phyloP scores from a whole-genome alignment of 768 basidiomycete genomes.

The Phylloporus scabripes region DNA sequence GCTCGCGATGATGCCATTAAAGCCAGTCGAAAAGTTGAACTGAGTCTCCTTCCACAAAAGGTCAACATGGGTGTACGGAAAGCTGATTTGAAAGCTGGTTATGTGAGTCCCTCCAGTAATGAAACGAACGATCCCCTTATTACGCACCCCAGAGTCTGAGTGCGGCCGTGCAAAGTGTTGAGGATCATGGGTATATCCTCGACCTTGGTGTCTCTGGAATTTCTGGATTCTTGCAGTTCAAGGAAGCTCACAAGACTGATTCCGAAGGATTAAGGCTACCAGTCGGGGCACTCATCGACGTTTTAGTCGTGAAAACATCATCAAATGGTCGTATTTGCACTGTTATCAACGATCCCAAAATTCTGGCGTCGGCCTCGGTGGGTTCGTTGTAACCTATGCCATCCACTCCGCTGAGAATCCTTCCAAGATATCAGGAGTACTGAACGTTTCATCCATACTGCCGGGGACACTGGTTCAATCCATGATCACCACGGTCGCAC shows the following conservation, averaged over 20 bases:
- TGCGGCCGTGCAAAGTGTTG: slow-evolving; percentile 73
- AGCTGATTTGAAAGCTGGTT: slow-evolving; percentile 68
- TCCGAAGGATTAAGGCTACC: slow-evolving; percentile 37
- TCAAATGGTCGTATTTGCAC: slow-evolving; percentile 77
- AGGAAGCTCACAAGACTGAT: slow-evolving; percentile 48
- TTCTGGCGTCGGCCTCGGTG: slow-evolving; percentile 53
- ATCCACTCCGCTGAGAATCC: neutral
- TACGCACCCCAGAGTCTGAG: slow-evolving; percentile 53
- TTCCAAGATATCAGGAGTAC: slow-evolving; percentile 66
- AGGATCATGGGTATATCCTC: slow-evolving; percentile 93
- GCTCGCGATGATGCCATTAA: slow-evolving; percentile 62
- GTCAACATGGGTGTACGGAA: slow-evolving; percentile 80
- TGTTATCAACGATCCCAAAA: slow-evolving; percentile 49
- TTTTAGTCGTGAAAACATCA: slow-evolving; percentile 61
- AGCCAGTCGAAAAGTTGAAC: slow-evolving; percentile 74
- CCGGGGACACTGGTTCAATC: slow-evolving; percentile 82
- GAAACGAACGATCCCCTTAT: slow-evolving; percentile 3
- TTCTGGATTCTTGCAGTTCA: slow-evolving; percentile 81
- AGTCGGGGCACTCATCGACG: slow-evolving; percentile 64
- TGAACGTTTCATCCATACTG: slow-evolving; percentile 73
- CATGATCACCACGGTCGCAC: slow-evolving; percentile 69
- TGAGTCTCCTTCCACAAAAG: slow-evolving; percentile 75
- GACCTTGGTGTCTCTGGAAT: slow-evolving; percentile 77
- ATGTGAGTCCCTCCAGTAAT: slow-evolving; percentile 46
- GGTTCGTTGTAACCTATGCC: slow-evolving; percentile 19